Evolutionary conservation across 2,329 filamentous ascomycete genomes (phyloP).

Genomic region (Microsporum canis): DNA sequence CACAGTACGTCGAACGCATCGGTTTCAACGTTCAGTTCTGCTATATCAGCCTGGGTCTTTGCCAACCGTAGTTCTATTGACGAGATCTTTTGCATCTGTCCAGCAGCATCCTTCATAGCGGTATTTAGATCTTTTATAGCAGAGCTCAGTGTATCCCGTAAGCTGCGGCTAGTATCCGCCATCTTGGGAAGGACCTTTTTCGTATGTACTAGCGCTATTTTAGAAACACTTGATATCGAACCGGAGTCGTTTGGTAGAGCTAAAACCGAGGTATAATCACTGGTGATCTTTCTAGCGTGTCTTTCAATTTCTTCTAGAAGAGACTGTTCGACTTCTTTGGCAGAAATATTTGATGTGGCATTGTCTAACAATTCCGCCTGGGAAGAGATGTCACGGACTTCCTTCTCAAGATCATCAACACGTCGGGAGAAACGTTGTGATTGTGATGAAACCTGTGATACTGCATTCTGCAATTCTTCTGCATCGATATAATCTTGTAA

Average conservation of each 20-base stretch:
- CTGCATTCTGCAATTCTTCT: slow-evolving; percentile 61
- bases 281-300: slow-evolving; percentile 72
- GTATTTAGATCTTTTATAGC: slow-evolving; percentile 55
- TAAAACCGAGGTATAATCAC: slow-evolving; percentile 69
- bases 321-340: slow-evolving; percentile 47
- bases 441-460: slow-evolving; percentile 49
- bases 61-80: slow-evolving; percentile 65
- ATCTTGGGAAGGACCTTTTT: slow-evolving; percentile 52
- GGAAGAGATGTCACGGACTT: slow-evolving; percentile 48
- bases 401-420: slow-evolving; percentile 50
- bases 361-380: slow-evolving; percentile 37
- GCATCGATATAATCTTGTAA: slow-evolving; percentile 67
- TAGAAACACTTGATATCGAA: slow-evolving; percentile 49
- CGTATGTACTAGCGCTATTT: slow-evolving; percentile 53
- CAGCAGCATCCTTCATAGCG: slow-evolving; percentile 53
- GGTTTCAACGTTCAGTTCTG: slow-evolving; percentile 60
- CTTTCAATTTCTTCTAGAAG: slow-evolving; percentile 77
- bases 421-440: slow-evolving; percentile 50
- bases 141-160: slow-evolving; percentile 38
- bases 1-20: slow-evolving; percentile 71
- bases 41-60: slow-evolving; percentile 60
- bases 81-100: slow-evolving; percentile 73
- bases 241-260: slow-evolving; percentile 57
- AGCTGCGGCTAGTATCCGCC: slow-evolving; percentile 44
- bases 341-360: slow-evolving; percentile 10